Conservation (phyloP, 768 basidiomycete genomes). For the Terana coerulea region DNA sequence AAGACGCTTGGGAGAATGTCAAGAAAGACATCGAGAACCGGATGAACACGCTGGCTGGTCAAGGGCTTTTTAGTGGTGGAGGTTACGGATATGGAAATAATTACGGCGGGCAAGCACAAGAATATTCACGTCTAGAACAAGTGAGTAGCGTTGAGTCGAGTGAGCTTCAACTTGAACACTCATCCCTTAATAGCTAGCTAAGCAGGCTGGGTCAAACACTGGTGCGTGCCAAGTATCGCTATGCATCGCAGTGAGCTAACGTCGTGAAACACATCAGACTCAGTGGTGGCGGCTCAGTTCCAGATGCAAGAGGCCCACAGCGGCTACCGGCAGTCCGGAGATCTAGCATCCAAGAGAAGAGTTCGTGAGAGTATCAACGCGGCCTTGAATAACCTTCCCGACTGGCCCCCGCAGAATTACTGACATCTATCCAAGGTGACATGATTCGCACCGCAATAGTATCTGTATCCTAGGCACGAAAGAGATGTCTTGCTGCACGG, state of each 20-base stretch:
- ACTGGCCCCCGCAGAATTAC: slow-evolving; percentile 53
- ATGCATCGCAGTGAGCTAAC: too few relatives aligned
- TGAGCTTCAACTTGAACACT: not conserved
- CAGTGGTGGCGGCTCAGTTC: slow-evolving; percentile 64
- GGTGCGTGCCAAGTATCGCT: slow-evolving; percentile 22
- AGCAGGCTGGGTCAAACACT: slow-evolving; percentile 26
- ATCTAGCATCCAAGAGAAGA: slow-evolving; percentile 65
- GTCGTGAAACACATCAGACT: slow-evolving; percentile 48
- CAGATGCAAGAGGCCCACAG: slow-evolving; percentile 73
- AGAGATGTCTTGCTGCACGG: too few relatives aligned
- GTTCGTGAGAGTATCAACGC: slow-evolving; percentile 80
- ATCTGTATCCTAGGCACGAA: too few relatives aligned
- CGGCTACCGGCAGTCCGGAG: slow-evolving; percentile 72
- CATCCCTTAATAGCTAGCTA: slow-evolving; percentile 20
- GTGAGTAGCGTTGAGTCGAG: slow-evolving; percentile 34
- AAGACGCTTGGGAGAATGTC: slow-evolving; percentile 58
- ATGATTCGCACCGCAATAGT: too few relatives aligned
- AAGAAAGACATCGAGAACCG: slow-evolving; percentile 52
- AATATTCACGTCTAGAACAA: slow-evolving; percentile 53
- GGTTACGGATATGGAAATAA: slow-evolving; percentile 12
- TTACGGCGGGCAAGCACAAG: slow-evolving; percentile 27
- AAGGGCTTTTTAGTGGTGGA: slow-evolving; percentile 29
- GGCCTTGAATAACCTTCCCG: slow-evolving; percentile 65
- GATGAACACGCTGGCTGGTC: slow-evolving; percentile 44
- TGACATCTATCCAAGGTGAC: slow-evolving; percentile 6